Conservation (phyloP, 805 yeast genomes). For the Candida koratica region DNA sequence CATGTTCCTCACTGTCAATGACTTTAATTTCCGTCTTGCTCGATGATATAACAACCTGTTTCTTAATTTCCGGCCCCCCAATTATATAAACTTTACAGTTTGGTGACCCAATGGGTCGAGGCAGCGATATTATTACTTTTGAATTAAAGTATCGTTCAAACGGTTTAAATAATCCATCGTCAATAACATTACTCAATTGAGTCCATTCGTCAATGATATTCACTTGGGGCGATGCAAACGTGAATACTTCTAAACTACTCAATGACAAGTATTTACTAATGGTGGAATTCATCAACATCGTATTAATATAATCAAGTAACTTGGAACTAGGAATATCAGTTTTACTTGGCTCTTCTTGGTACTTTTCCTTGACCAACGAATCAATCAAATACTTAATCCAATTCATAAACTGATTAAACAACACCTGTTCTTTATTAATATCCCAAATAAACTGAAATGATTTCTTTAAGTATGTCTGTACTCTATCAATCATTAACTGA, state of each 20-base stretch:
- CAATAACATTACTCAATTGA: background rate
- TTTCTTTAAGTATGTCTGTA: slow-evolving; percentile 26
- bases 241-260: slow-evolving; percentile 5
- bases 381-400: slow-evolving; percentile 42
- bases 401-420: slow-evolving; percentile 41
- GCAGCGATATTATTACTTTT: background rate
- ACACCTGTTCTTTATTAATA: slow-evolving; percentile 43
- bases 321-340: slow-evolving; percentile 18
- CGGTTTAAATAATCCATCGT: background rate
- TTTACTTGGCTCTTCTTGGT: slow-evolving; percentile 27
- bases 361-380: slow-evolving; percentile 30
- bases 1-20: background rate
- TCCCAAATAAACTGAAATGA: slow-evolving; percentile 39
- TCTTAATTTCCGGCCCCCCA: background rate
- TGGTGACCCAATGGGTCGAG: background rate
- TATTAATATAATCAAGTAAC: slow-evolving; percentile 23
- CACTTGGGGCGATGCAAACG: background rate
- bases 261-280: slow-evolving; percentile 19
- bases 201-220: background rate
- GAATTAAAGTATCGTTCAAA: slow-evolving; percentile 12
- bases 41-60: background rate
- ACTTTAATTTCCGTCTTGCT: background rate
- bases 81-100: slow-evolving; percentile 3
- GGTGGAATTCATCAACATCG: slow-evolving; percentile 19
- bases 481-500: slow-evolving; percentile 7